Evolutionary conservation across 805 yeast species (phyloP).

Genomic region (Spathaspora gorwiae): DNA sequence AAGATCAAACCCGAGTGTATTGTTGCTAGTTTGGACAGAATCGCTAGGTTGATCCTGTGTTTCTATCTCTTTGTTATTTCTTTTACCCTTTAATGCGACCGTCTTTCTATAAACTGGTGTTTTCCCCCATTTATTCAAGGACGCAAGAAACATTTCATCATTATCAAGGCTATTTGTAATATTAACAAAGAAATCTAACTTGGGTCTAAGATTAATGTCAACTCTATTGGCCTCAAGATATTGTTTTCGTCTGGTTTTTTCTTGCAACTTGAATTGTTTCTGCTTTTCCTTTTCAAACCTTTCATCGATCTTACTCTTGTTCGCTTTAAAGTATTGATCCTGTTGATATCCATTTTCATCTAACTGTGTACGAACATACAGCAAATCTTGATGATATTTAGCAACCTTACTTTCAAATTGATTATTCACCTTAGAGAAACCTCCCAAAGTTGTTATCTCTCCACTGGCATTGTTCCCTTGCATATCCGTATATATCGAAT

Average conservation of each 20-base stretch:
- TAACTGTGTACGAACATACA: constrained; percentile 17
- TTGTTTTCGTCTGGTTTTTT: neutral
- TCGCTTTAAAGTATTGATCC: constrained; percentile 7
- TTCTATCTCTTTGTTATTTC: neutral
- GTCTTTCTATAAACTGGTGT: constrained; percentile 7
- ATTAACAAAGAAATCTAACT: constrained; percentile 10
- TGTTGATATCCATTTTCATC: constrained; percentile 22
- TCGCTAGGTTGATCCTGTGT: neutral
- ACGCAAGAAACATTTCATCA: constrained; percentile 7
- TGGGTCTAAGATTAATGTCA: constrained; percentile 12
- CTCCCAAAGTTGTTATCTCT: constrained; percentile 13
- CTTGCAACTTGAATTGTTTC: neutral
- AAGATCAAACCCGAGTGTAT: neutral
- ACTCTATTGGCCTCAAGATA: constrained; percentile 8
- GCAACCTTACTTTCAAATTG: constrained; percentile 20
- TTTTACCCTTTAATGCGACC: neutral
- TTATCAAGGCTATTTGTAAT: constrained; percentile 9
- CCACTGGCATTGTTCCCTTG: constrained; percentile 14
- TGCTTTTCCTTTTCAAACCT: neutral
- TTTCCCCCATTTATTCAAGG: constrained; percentile 20
- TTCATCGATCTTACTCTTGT: neutral
- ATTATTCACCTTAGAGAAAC: constrained; percentile 1
- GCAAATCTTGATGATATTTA: constrained; percentile 15
- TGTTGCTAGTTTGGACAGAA: neutral
- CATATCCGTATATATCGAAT: constrained; percentile 9